Percentiles rank a stretch among this genome's conserved stretches.
Evolutionary conservation across 2,329 filamentous ascomycete genomes (phyloP).

Genomic region (Botrytis paeoniae): DNA sequence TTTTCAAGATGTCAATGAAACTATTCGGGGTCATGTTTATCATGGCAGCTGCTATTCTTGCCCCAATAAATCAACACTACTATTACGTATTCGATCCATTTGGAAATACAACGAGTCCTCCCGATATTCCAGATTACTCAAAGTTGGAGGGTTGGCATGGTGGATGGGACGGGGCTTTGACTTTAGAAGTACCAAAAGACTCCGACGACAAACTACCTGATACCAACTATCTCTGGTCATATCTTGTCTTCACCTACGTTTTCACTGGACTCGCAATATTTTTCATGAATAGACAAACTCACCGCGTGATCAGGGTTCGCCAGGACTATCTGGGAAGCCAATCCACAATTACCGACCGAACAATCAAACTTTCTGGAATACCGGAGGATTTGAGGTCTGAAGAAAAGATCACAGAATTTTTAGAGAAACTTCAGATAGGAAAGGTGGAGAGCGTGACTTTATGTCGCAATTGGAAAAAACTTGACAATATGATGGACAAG

Average conservation of each 20-base stretch:
- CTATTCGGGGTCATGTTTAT: slow-evolving; percentile 77
- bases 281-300: slow-evolving; percentile 78
- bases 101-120: slow-evolving; percentile 36
- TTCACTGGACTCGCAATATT: slow-evolving; percentile 82
- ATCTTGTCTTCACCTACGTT: slow-evolving; percentile 90
- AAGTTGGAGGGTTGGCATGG: slow-evolving; percentile 16
- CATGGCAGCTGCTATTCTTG: slow-evolving; percentile 76
- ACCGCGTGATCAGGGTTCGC: slow-evolving; percentile 77
- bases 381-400: slow-evolving; percentile 76
- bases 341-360: slow-evolving; percentile 92
- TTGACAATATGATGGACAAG: slow-evolving; percentile 71
- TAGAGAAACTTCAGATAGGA: slow-evolving; percentile 85
- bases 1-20: slow-evolving; percentile 92
- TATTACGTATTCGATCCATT: slow-evolving; percentile 35
- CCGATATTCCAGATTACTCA: slow-evolving; percentile 16
- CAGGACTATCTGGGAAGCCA: slow-evolving; percentile 92
- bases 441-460: slow-evolving; percentile 84
- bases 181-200: slow-evolving; percentile 2
- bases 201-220: slow-evolving; percentile 23
- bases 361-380: slow-evolving; percentile 86
- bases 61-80: slow-evolving; percentile 78
- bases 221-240: slow-evolving; percentile 76
- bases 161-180: background rate
- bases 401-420: slow-evolving; percentile 76
- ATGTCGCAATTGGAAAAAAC: slow-evolving; percentile 79